Conservation (phyloP, 352 stramenopile genomes). For the Globisporangium camurandrum region DNA sequence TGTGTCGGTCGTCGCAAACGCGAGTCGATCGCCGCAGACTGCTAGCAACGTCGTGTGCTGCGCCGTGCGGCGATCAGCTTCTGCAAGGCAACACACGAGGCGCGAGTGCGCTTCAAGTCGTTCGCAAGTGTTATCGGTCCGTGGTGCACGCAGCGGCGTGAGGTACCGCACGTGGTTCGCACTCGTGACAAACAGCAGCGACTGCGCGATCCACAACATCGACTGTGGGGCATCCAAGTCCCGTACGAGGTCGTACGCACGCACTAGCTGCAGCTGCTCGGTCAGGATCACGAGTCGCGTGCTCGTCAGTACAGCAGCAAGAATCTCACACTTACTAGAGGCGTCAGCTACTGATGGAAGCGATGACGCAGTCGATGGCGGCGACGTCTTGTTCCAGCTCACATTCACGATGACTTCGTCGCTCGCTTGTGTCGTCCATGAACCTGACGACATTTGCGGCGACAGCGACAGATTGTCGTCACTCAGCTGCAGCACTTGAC, state of each 20-base stretch:
- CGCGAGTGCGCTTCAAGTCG: conserved; percentile 5
- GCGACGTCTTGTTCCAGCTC: conserved; percentile 32
- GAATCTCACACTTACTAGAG: not conserved
- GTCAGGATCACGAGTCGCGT: conserved; percentile 52
- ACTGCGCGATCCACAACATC: conserved; percentile 63
- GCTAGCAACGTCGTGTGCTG: conserved; percentile 29
- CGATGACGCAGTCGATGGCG: conserved; percentile 7
- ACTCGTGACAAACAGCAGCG: conserved; percentile 48
- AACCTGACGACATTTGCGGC: not conserved
- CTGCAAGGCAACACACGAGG: conserved; percentile 26
- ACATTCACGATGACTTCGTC: conserved; percentile 44
- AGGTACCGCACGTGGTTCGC: conserved; percentile 44
- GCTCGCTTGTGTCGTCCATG: conserved; percentile 20
- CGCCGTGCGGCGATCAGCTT: not conserved
- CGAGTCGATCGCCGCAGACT: conserved; percentile 45
- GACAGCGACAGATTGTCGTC: conserved; percentile 40
- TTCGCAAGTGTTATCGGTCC: too few relatives aligned
- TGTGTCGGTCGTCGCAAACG: conserved; percentile 33
- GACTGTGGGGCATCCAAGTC: conserved; percentile 39
- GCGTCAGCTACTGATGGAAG: not conserved
- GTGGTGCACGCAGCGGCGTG: conserved; percentile 21
- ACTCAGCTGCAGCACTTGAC: conserved; percentile 38
- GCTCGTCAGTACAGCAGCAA: conserved; percentile 49
- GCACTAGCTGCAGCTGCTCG: conserved; percentile 23
- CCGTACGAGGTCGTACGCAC: conserved; percentile 22